These are phyloP conservation scores for Beauveria asiatica DNA, from an alignment of 2,329 filamentous ascomycete genomes.

Conservation along the genomic window DNA sequence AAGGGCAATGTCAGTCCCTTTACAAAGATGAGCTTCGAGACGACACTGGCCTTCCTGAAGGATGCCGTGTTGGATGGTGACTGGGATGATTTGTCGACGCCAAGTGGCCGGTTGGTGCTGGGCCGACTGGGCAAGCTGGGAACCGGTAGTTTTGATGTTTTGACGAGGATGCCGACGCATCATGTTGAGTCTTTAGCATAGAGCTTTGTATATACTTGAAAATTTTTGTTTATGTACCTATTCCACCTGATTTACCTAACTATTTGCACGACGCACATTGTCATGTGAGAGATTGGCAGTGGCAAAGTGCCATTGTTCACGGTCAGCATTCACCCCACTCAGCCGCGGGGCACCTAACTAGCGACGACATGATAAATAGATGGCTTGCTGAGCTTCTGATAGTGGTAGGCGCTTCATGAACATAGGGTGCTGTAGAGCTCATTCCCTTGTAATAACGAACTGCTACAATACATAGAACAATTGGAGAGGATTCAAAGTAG, in stretches of 20 bases:
- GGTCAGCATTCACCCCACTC: constrained; percentile 3
- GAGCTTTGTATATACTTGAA: constrained; percentile 4
- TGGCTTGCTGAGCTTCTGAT: no score
- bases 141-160: constrained; percentile 85
- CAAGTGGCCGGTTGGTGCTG: constrained; percentile 81
- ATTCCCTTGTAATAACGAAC: no score
- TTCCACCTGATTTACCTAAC: background rate
- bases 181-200: constrained; percentile 29
- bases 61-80: constrained; percentile 88
- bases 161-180: constrained; percentile 52
- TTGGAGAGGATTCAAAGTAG: background rate
- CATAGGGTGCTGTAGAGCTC: no score
- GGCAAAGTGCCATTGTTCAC: constrained; percentile 1
- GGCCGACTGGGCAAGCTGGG: constrained; percentile 75
- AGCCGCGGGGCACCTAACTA: constrained; percentile 18
- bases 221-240: background rate
- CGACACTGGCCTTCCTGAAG: constrained; percentile 84
- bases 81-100: constrained; percentile 78
- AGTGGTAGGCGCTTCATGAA: no score
- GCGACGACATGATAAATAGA: background rate
- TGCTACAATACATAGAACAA: no score
- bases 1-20: constrained; percentile 80
- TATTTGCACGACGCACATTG: background rate
- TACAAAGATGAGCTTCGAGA: constrained; percentile 99
- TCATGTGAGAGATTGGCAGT: background rate